Base-by-base conservation (phyloP, 2,329 filamentous ascomycete genomes). In the Juglanconis juglandina region DNA sequence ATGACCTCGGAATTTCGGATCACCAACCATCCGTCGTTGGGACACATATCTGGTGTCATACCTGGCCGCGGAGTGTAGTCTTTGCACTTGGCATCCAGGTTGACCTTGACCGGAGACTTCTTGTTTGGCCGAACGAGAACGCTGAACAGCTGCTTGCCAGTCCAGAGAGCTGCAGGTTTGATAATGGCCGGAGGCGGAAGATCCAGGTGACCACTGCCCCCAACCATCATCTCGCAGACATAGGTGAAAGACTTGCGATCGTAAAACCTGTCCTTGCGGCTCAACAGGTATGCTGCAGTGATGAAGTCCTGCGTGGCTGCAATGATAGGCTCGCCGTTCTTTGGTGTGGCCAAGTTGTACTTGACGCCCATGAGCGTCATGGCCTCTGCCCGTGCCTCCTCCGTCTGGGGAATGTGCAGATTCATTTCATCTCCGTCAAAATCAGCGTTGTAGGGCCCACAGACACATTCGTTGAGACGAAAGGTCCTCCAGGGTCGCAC, bases 361-460 rank as follows among this genome's bases (percentile, higher is more conserved):
- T 97, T 96, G 59, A 99, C 93, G 47, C 95, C 95, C 95, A 99
- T 99, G 52, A 99, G 79, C 66, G 94, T 92, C 69, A 96, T 96
- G 0, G 95, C 95, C 75, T 99, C 95, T 2, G 94, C 91, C 60
- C 95, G 86, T 10, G 95, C 94, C 75, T 99, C 95, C 77, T 99
- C 95, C 0, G 95, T 98, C 72, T 99, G 95, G 2, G 95, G 95
- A 14, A 99, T 93, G 75, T 99, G 95, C 52, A 99, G 77, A 68
- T 99, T 99, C 95, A 99, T 99, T 75, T 99, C 95, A 68, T 99
- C 95, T 62, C 95, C 95, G 69, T 99, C 95, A 67, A 99, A 99
- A 84, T 99, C 95, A 59, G 95, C 95, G 68, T 99, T 99, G 81
- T 99, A 99, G 3, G 95, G 95, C 63, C 90, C 93, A 76, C 95